Percentiles rank a stretch among this genome's conserved stretches.
Conservation (phyloP, 2,329 filamentous ascomycete genomes). For the Fusarium falciforme region DNA sequence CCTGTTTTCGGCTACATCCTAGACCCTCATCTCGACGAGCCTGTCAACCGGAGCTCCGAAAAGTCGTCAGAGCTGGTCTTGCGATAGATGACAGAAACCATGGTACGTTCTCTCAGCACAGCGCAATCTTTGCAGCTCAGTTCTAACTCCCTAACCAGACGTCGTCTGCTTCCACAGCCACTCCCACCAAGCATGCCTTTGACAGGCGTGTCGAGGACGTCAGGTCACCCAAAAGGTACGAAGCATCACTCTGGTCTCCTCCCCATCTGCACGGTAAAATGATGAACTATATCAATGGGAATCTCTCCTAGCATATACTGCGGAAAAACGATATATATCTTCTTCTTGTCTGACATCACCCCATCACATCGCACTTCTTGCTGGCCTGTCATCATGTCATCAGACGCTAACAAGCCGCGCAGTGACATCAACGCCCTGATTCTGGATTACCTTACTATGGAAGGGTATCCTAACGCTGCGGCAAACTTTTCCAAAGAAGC, state of each 20-base stretch:
- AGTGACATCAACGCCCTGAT: slow-evolving; percentile 97
- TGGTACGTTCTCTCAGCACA: slow-evolving; percentile 37
- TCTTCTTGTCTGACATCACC: slow-evolving; percentile 72
- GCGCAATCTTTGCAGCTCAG: slow-evolving; percentile 20
- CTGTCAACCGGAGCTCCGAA: slow-evolving; percentile 22
- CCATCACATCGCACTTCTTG: slow-evolving; percentile 4
- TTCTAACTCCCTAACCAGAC: slow-evolving; percentile 57
- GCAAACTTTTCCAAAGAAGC: slow-evolving; percentile 95
- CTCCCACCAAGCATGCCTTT: slow-evolving; percentile 78
- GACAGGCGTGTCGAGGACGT: slow-evolving; percentile 85
- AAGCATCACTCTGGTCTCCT: slow-evolving; percentile 36
- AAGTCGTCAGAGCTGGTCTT: slow-evolving; percentile 13
- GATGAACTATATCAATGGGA: slow-evolving; percentile 99
- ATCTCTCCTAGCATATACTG: slow-evolving; percentile 99
- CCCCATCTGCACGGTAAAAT: slow-evolving; percentile 51
- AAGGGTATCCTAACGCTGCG: slow-evolving; percentile 93
- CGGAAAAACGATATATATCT: slow-evolving; percentile 80
- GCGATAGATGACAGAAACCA: slow-evolving; percentile 25
- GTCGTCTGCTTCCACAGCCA: slow-evolving; percentile 79
- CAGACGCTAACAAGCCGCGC: slow-evolving; percentile 44
- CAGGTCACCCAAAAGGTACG: slow-evolving; percentile 91
- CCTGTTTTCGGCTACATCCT: slow-evolving; percentile 37
- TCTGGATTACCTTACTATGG: slow-evolving; percentile 95
- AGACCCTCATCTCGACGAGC: slow-evolving; percentile 7
- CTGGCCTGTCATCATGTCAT: neutral